Evolutionary conservation across 768 basidiomycete species (phyloP), one percentile per base, ranked within the genome.

Genomic region (Pulveroboletus sp.): DNA sequence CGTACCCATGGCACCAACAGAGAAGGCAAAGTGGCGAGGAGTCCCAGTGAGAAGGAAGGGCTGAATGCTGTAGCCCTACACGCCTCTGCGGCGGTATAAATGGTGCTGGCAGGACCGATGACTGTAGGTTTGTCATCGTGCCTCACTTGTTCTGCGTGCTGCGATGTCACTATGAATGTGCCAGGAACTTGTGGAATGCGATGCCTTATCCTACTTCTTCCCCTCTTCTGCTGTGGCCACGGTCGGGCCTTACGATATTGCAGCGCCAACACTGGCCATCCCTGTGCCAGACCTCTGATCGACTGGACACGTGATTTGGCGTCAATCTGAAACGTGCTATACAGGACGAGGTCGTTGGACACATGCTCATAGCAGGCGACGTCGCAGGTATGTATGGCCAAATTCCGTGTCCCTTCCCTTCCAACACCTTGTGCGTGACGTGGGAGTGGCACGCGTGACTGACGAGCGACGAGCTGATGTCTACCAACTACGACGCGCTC

Each of bases 121-220:
- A 39, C 38, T 43, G 11, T 11, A 42, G 43, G 60, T 53, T 45
- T 56, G 62, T 49, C 53, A 50, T 51, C 46, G 30, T 46, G 56
- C 62, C 65, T 67, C 65, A 50, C 50, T 58, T 58, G 50, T 58
- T 42, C 66, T 67, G 65, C 63, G 36, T 67, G 65, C 63, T 51
- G 47, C 45, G 50, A 53, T 50, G 39, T 50, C 57, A 56, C 56
- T 49, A 43, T 39, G 46, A 47, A 51, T 31, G 45, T 45, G 57
- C 46, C 49, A 49, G 39, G 11, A 35, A 32, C 35, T 8, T 32
- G 32, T 48, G 36, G 42, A 10, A 57, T 54, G 64, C 60, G 42
- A 56, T 67, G 50, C 54, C 46, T 43, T 48, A 43, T 36, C 46
- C 39, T 38, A 39, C 42, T 54, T 39, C 46, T 47, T 28, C 49